Base-by-base conservation (phyloP, 2,329 filamentous ascomycete species). In the Cadophora sp. region DNA sequence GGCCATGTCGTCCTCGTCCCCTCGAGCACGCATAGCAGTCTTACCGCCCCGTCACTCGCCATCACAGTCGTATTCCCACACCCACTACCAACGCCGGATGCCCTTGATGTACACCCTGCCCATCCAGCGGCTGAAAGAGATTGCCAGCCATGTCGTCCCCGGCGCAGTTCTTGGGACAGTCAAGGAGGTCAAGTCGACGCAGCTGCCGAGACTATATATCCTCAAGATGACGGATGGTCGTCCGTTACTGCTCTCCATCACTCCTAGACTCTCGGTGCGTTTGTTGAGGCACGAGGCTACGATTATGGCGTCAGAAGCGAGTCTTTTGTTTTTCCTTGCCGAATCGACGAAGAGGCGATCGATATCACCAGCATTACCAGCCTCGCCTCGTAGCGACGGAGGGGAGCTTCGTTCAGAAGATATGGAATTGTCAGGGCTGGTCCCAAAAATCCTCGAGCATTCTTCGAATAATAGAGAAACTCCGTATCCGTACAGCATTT, bases 371-470 rank as follows among this genome's bases (percentile, higher is more conserved):
- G 66, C 68, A 48, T 61, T 53, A 64, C 40, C 27, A 62, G 58
- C 53, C 6, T 64, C 50, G 27, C 24, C 66, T 40, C 27, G 63
- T 55, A 64, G 11, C 46, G 34, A 51, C 26, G 55, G 46, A 1
- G 48, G n/a, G 31, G 34, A 40, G 3, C 19, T 16, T 22, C 46
- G 11, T 29, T 26, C 34, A 12, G 50, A 31, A 43, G 8, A 29
- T 5, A 22, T 53, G 22, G 48, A 53, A 26, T 31, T 75, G 16
- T 50, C 62, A 60, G 64, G 58, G 6, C 59, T 76, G 60, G 65
- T 74, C 37, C 77, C 77, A 11, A 78, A 73, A 66, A 50, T 78
- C 50, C 67, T 78, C n/a, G 77, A 75, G 64, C 76, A 78, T 68
- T 76, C 76, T 2, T 72, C 73, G 11, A 75, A 73, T 56, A 73